phyloP scores from a whole-genome alignment of 2,329 filamentous ascomycete species.

The Claviceps maximensis region DNA sequence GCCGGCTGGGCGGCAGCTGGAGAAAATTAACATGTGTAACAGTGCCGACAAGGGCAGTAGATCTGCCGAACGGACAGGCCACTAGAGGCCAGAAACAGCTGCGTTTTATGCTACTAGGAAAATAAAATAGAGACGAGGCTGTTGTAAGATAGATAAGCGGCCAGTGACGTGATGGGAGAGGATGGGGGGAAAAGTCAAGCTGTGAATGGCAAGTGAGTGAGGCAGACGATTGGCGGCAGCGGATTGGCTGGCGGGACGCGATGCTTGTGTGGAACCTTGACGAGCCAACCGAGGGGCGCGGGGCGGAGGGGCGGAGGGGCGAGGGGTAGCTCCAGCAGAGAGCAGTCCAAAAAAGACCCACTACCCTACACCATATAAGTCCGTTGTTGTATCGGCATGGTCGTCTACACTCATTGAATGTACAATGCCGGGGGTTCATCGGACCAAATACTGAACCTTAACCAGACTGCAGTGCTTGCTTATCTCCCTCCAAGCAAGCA shows the following conservation, averaged over 20 bases:
- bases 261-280: conserved; percentile 25
- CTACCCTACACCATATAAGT: background rate
- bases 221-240: conserved; percentile 12
- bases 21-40: conserved; percentile 45
- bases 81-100: background rate
- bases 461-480: too few species aligned
- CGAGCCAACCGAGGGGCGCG: conserved; percentile 3
- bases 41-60: conserved; percentile 11
- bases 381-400: too few species aligned
- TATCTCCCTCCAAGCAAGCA: too few species aligned
- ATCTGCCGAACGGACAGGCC: background rate
- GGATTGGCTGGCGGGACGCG: conserved; percentile 20
- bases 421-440: too few species aligned
- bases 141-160: background rate
- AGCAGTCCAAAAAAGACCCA: too few species aligned
- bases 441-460: too few species aligned
- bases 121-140: background rate
- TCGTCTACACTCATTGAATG: too few species aligned
- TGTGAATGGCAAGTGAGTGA: conserved; percentile 2
- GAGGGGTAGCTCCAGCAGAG: conserved; percentile 1
- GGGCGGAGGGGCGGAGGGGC: background rate
- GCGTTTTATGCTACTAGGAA: background rate
- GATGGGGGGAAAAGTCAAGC: background rate
- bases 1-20: conserved; percentile 39
- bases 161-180: conserved; percentile 1